Conservation (phyloP, 371 early-diverging fungal genomes). For the Lichtheimia corymbifera region DNA sequence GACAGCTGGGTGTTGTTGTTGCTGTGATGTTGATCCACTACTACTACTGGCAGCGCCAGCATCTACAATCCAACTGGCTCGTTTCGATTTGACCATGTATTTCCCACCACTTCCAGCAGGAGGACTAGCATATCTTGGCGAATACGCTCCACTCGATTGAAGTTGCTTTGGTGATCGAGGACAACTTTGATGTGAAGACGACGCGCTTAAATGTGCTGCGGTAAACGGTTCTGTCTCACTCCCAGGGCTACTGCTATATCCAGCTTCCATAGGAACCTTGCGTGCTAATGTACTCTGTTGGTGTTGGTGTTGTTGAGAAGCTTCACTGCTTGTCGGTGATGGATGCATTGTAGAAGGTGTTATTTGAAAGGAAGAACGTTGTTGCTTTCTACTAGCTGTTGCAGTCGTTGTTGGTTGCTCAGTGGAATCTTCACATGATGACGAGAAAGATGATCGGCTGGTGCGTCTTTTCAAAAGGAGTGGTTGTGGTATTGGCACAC, state of each 20-base stretch:
- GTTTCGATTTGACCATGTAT: slow-evolving; percentile 36
- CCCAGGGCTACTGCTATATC: slow-evolving; percentile 24
- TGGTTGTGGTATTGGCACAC: slow-evolving; percentile 36
- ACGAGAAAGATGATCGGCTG: slow-evolving; percentile 33
- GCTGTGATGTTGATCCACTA: slow-evolving; percentile 1
- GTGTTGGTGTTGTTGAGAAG: background rate
- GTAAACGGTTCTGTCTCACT: slow-evolving; percentile 13
- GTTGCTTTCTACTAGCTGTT: background rate
- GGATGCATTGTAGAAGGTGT: slow-evolving; percentile 3
- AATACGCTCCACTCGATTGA: slow-evolving; percentile 4
- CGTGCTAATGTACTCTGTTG: background rate
- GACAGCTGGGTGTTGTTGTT: slow-evolving; percentile 3
- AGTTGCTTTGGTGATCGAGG: slow-evolving; percentile 10
- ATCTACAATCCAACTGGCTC: slow-evolving; percentile 39
- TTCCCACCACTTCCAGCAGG: slow-evolving; percentile 34
- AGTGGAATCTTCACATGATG: slow-evolving; percentile 17
- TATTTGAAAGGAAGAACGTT: slow-evolving; percentile 7
- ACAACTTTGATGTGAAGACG: slow-evolving; percentile 6
- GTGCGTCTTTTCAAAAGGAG: slow-evolving; percentile 25
- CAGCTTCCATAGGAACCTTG: slow-evolving; percentile 11
- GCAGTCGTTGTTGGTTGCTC: background rate
- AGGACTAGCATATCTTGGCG: slow-evolving; percentile 33
- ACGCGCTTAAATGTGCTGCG: slow-evolving; percentile 2
- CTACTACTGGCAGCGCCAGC: slow-evolving; percentile 17
- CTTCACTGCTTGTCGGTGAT: slow-evolving; percentile 1